A percentile compares a stretch with the other conserved stretches of the same genome.
Conservation (phyloP, 441 rosid species). For the Populus tomentosa region DNA sequence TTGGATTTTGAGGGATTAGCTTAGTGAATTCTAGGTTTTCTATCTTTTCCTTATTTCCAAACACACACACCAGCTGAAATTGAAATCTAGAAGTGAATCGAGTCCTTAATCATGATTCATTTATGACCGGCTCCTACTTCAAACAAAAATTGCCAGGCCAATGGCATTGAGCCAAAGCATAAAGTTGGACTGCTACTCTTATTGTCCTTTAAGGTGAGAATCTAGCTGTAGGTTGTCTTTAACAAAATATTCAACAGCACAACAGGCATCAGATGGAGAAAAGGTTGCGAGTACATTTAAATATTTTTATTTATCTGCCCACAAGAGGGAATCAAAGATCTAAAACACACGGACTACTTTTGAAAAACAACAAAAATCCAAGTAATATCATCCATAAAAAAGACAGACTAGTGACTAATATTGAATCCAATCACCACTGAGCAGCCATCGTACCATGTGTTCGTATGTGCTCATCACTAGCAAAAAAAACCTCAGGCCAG, state of each 20-base stretch:
- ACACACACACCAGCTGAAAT: neutral
- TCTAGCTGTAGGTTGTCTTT: neutral
- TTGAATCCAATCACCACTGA: too few relatives aligned
- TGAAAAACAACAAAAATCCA: too few relatives aligned
- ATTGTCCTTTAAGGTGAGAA: neutral
- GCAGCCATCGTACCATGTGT: neutral
- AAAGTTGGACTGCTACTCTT: neutral
- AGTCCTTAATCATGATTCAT: neutral
- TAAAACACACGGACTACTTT: too few relatives aligned
- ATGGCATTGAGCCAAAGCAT: neutral
- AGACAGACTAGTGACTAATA: too few relatives aligned
- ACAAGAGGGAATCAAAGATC: neutral
- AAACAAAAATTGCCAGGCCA: neutral
- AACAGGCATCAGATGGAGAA: neutral
- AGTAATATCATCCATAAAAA: too few relatives aligned
- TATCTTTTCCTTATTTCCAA: neutral
- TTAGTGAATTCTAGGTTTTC: neutral
- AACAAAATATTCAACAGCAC: neutral
- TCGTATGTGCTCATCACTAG: neutral
- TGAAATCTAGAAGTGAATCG: neutral
- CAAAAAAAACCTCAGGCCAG: neutral
- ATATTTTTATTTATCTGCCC: neutral
- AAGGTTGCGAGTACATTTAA: neutral
- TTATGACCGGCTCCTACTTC: neutral
- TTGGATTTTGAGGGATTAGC: neutral